Evolutionary conservation across 345 rosid species (phyloP).

Genomic region (Salix koriyanagi): DNA sequence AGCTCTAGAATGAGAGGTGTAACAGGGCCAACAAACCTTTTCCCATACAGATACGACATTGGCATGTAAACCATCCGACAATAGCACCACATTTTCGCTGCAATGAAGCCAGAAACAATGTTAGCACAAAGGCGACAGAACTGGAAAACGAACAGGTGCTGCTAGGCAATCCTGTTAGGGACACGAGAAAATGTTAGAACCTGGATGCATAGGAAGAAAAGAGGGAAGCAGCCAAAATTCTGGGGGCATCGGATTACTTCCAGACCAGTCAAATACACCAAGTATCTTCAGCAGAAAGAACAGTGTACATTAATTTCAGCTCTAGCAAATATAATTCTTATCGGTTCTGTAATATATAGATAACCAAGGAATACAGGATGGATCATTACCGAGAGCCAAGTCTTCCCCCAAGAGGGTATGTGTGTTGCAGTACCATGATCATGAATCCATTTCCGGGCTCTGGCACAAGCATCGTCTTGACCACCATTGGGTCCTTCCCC

Average conservation of each 20-base stretch:
- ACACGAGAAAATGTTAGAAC: not conserved
- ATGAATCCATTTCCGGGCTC: constrained; percentile 26
- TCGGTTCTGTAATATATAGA: no score
- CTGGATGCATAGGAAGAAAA: constrained; percentile 8
- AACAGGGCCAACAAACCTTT: constrained; percentile 15
- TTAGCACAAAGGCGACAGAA: not conserved
- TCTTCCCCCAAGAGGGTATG: constrained; percentile 29
- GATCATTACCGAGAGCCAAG: constrained; percentile 25
- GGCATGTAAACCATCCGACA: constrained; percentile 12
- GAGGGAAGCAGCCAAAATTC: constrained; percentile 1
- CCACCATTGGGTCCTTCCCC: constrained; percentile 21
- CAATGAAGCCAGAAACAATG: not conserved
- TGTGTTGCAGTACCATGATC: constrained; percentile 21
- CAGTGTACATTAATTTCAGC: no score
- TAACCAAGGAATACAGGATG: no score
- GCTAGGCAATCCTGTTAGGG: no score
- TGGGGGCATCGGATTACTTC: constrained; percentile 7
- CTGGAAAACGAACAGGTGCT: no score
- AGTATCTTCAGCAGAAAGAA: not conserved
- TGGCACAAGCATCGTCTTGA: constrained; percentile 12
- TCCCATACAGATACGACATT: constrained; percentile 12
- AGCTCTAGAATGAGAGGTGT: constrained; percentile 8
- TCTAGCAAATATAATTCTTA: no score
- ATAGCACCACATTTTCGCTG: constrained; percentile 16
- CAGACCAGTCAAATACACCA: constrained; percentile 10